These are phyloP conservation scores for Hymenoscyphus fructigenus DNA, from an alignment of 2,329 filamentous ascomycete species.

Conservation along the genomic window DNA sequence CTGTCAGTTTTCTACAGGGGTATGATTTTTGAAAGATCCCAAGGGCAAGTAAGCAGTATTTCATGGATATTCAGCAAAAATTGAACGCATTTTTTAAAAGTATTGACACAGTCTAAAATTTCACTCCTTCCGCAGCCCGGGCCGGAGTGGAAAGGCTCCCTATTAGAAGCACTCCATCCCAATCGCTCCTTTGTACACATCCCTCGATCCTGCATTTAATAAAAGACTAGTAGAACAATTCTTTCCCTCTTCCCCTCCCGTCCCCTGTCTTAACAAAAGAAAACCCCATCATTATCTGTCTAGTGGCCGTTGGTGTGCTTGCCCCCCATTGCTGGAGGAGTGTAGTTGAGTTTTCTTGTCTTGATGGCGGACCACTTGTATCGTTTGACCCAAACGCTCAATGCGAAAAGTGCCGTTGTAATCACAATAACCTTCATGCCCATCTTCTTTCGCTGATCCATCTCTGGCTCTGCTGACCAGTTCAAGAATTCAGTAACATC, in stretches of 20 bases:
- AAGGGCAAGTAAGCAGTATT: neutral
- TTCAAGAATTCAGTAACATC: constrained; percentile 98
- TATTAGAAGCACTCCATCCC: constrained; percentile 27
- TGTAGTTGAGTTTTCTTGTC: constrained; percentile 90
- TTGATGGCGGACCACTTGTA: constrained; percentile 99
- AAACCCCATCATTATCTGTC: constrained; percentile 22
- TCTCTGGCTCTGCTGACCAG: constrained; percentile 98
- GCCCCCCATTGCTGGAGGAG: constrained; percentile 57
- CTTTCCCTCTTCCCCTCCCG: constrained; percentile 23
- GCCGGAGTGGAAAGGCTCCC: constrained; percentile 18
- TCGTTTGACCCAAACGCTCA: constrained; percentile 97
- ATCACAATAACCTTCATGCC: constrained; percentile 93
- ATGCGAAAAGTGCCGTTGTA: constrained; percentile 72
- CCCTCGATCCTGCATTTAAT: constrained; percentile 22
- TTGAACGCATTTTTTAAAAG: constrained; percentile 18
- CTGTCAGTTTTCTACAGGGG: neutral
- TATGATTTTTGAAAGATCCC: neutral
- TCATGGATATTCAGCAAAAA: neutral
- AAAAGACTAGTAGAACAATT: constrained; percentile 38
- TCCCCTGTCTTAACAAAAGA: constrained; percentile 28
- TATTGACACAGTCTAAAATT: constrained; percentile 37
- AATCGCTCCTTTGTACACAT: constrained; percentile 17
- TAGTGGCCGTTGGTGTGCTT: constrained; percentile 25
- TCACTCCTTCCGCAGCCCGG: constrained; percentile 19
- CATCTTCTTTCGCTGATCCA: constrained; percentile 99